Base-by-base conservation (phyloP, 176 grass and related monocot species). In the Guadua angustifolia region DNA sequence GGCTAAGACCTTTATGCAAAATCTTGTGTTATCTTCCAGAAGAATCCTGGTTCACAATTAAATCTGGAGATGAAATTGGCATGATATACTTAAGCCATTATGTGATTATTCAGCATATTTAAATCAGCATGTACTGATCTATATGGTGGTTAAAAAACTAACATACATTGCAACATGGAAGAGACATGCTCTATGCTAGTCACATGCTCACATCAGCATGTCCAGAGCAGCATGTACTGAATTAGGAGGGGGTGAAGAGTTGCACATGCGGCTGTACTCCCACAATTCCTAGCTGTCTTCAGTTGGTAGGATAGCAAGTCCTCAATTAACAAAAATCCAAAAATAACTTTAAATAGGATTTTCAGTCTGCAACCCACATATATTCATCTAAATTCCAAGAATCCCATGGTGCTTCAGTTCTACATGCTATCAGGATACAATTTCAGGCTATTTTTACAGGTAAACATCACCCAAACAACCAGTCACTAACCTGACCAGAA, bases 401-500 rank as follows among this genome's bases (percentile, higher is more conserved):
- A 16, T 51, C 49, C 49, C 14, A 51, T 17, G 15, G 5, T 51
- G 14, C 49, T 51, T 67, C 64, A 39, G 35, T 9, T 68, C 36
- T 68, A 68, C 38, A 42, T 43, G 4, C 38, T 69, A 42, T 39
- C 66, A 69, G 66, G 19, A 59, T 59, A 21, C 56, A 59, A 59
- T 59, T 59, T 29, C 11, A 42, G 21, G 0, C 39, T 7, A 6
- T 49, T 81, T 69, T 59, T 42, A 82, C 3, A 33, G 10, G 46
- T 51, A 36, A 66, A 66, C 25, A 35, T 5, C 24, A 55, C 19
- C 32, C 32, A 53, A 15, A n/a, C 21, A 58, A 3, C 33, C 6
- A 51, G 14, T 50, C 16, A 64, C 83, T 73, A 57, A 90, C 87
- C 87, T 85, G 62, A 70, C 36, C 19, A 80, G 45, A 81, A 81